Conservation (phyloP, 2,329 filamentous ascomycete species). For the Beauveria sp. region DNA sequence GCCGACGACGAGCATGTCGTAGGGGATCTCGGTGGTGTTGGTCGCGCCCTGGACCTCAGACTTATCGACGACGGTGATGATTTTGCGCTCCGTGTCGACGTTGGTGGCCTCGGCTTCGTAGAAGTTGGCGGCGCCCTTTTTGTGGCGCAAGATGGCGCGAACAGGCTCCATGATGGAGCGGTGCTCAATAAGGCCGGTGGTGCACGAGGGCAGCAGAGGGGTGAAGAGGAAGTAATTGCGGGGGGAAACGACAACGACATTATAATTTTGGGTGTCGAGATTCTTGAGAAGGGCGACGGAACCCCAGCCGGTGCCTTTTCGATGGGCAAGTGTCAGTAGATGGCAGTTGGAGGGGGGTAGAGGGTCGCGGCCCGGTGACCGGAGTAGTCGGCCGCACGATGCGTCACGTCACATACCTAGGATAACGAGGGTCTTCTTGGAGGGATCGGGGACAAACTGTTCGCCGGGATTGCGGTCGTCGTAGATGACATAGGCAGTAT, state of each 20-base stretch:
- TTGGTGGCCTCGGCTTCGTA: constrained; percentile 97
- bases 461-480: constrained; percentile 71
- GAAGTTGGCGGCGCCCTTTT: constrained; percentile 87
- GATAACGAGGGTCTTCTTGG: constrained; percentile 94
- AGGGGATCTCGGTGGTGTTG: constrained; percentile 80
- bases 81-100: constrained; percentile 85
- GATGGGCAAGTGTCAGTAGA: constrained; percentile 7
- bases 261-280: constrained; percentile 98
- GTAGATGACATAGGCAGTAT: constrained; percentile 75
- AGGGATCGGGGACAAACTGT: constrained; percentile 71
- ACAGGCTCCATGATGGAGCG: constrained; percentile 99
- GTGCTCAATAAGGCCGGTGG: constrained; percentile 94
- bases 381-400: constrained; percentile 10
- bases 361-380: neutral
- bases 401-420: constrained; percentile 56
- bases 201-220: constrained; percentile 92
- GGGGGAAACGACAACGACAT: constrained; percentile 93
- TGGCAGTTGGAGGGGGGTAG: too few species aligned
- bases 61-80: constrained; percentile 83
- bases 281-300: constrained; percentile 96
- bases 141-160: constrained; percentile 89
- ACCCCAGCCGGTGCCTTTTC: constrained; percentile 83
- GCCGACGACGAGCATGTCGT: constrained; percentile 96
- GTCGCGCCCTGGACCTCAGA: constrained; percentile 85
- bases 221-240: constrained; percentile 99